Base-by-base conservation (phyloP, 352 stramenopile genomes). In the Globisporangium alternatum region DNA sequence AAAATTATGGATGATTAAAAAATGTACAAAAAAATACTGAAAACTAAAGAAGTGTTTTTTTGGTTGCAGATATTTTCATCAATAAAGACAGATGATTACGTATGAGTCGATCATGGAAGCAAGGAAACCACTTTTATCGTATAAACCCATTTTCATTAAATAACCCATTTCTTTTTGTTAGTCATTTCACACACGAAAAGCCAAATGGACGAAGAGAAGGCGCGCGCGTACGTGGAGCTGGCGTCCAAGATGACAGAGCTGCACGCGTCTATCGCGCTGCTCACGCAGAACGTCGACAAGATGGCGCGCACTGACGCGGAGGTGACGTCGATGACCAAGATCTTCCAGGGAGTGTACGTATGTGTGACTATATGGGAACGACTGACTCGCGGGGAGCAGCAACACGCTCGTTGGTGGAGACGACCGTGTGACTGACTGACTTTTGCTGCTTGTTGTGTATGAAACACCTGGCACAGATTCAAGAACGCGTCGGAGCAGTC, bases 281-380 rank as follows among this genome's bases (percentile, higher is more conserved):
- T 92, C 55, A 57, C 80, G 48, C 78, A 83, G 51, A 92, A 92
- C 62, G 72, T 92, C 54, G 80, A 90, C 66, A 89, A 88, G 67
- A 88, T 92, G 78, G 83, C 73, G 39, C 70, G 62, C n/a, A 89
- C 81, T 7, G 81, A 90, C 62, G 70, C 77, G n/a, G 74, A 90
- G 62, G 74, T 89, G 33, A 78, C 81, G 37, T 71, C 76, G 56
- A 89, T 92, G 83, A 82, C 81, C 56, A 73, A 75, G 52, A 89
- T 89, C 67, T 92, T 92, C 70, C 83, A 92, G 45, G 73, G 80
- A 62, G 81, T 89, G 83, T 92, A 68, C 59, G 80, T 78, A 17
- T 10, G 31, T 37, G 41, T 15, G 39, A 17, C 12, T 25, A 7
- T 41, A 43, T 56, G 21, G 39, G 48, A 15, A 15, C 35, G 35